Evolutionary conservation across 2,329 filamentous ascomycete species (phyloP).

Genomic region (Colletotrichum chrysophilum): DNA sequence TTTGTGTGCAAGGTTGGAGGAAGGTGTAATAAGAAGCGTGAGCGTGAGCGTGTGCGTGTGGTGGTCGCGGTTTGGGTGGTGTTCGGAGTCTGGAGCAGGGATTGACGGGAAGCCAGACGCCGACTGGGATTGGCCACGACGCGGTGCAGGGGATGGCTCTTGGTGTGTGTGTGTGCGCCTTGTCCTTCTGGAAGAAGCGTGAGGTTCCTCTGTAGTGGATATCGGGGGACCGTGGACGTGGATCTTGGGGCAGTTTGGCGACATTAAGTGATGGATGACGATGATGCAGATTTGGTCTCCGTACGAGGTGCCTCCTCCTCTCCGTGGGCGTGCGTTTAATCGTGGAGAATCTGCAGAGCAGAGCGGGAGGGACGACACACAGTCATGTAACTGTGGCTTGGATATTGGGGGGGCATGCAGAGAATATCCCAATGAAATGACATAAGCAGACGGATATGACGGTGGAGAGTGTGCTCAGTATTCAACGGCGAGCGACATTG

Average conservation of each 20-base stretch:
- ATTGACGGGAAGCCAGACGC: conserved; percentile 1
- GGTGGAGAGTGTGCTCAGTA: background rate
- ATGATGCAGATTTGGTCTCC: background rate
- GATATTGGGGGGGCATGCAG: background rate
- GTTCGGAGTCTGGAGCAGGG: conserved; percentile 1
- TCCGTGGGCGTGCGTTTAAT: background rate
- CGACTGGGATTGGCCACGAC: conserved; percentile 10
- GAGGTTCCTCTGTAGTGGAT: background rate
- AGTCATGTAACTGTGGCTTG: background rate
- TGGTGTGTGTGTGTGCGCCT: background rate
- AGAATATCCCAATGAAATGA: background rate
- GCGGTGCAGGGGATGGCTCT: background rate
- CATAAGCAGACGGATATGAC: background rate
- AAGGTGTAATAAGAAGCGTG: background rate
- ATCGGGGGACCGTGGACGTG: background rate
- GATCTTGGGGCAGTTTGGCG: background rate
- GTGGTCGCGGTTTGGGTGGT: conserved; percentile 2
- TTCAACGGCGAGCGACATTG: background rate
- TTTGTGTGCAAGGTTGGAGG: background rate
- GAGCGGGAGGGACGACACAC: background rate
- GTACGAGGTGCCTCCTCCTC: background rate
- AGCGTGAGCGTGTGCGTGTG: background rate
- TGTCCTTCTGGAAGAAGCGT: background rate
- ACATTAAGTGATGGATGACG: conserved; percentile 4
- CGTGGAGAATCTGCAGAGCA: background rate